These are phyloP conservation scores for Hypoxylon intermedium DNA, from an alignment of 495 filamentous ascomycete genomes.

Conservation along the genomic window DNA sequence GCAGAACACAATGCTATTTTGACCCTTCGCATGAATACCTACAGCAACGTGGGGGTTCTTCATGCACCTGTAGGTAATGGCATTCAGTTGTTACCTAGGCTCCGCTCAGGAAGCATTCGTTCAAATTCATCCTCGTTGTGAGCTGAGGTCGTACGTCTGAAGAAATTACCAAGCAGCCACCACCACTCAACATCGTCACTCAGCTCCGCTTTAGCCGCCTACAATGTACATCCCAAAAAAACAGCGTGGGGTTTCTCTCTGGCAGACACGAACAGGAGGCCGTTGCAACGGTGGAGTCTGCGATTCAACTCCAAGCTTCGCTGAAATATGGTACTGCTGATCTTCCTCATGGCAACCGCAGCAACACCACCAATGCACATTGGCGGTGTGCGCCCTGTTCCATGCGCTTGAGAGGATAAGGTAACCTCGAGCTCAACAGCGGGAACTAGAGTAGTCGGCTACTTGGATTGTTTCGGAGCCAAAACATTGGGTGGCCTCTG, in stretches of 20 bases:
- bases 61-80: background rate
- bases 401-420: no score
- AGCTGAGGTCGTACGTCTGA: slow-evolving; percentile 22
- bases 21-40: slow-evolving; percentile 3
- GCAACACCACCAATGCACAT: slow-evolving; percentile 12
- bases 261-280: slow-evolving; percentile 25
- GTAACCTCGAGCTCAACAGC: slow-evolving; percentile 3
- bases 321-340: slow-evolving; percentile 33
- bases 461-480: slow-evolving; percentile 18
- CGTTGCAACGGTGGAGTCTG: slow-evolving; percentile 21
- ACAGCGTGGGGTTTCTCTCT: slow-evolving; percentile 31
- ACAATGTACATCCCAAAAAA: background rate
- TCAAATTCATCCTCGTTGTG: slow-evolving; percentile 8
- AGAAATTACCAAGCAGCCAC: slow-evolving; percentile 28
- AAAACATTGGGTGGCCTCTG: slow-evolving; percentile 3
- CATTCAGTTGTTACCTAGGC: no score
- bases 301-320: slow-evolving; percentile 32
- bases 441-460: slow-evolving; percentile 31
- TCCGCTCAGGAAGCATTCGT: slow-evolving; percentile 14
- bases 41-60: slow-evolving; percentile 25
- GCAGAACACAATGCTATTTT: slow-evolving; percentile 1
- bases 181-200: slow-evolving; percentile 27
- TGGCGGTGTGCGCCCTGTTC: slow-evolving; percentile 34
- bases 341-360: slow-evolving; percentile 29
- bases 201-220: slow-evolving; percentile 39